These are phyloP conservation scores for Claviceps paspali DNA, from an alignment of 2,329 filamentous ascomycete species.

Conservation along the genomic window DNA sequence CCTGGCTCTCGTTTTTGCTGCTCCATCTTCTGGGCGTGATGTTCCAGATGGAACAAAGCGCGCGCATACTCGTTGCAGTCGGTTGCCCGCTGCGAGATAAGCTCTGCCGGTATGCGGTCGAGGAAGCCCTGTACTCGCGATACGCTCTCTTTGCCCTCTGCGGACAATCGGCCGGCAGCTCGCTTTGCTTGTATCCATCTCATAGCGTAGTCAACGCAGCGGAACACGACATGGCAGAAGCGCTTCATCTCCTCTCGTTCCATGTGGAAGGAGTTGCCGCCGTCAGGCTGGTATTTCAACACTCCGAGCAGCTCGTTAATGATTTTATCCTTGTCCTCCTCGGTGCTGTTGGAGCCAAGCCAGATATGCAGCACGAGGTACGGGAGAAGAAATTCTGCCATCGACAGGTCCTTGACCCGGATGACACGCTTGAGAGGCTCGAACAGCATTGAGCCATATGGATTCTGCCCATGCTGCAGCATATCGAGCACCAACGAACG, in stretches of 20 bases:
- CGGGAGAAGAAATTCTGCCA: constrained; percentile 77
- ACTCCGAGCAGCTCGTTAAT: constrained; percentile 61
- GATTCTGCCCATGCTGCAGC: constrained; percentile 59
- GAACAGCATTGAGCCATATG: constrained; percentile 64
- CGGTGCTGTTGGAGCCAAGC: constrained; percentile 47
- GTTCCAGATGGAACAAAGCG: constrained; percentile 88
- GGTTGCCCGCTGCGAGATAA: constrained; percentile 69
- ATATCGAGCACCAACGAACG: constrained; percentile 68
- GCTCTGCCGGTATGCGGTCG: constrained; percentile 53
- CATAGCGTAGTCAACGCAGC: constrained; percentile 79
- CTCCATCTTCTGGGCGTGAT: constrained; percentile 51
- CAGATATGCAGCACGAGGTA: constrained; percentile 76
- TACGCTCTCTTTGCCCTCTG: constrained; percentile 31
- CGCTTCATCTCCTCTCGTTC: constrained; percentile 64
- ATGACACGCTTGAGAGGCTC: constrained; percentile 69
- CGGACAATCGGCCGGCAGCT: constrained; percentile 13
- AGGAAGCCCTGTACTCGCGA: constrained; percentile 35
- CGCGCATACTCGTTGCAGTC: constrained; percentile 87
- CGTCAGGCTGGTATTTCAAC: constrained; percentile 43
- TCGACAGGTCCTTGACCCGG: constrained; percentile 69
- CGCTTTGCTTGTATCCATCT: constrained; percentile 72
- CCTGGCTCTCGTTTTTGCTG: constrained; percentile 29
- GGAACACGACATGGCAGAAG: constrained; percentile 84
- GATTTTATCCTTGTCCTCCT: constrained; percentile 48
- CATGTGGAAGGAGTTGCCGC: constrained; percentile 36